These are phyloP conservation scores for Microdochium trichocladiopsis DNA, from an alignment of 2,329 filamentous ascomycete genomes.

Conservation along the genomic window DNA sequence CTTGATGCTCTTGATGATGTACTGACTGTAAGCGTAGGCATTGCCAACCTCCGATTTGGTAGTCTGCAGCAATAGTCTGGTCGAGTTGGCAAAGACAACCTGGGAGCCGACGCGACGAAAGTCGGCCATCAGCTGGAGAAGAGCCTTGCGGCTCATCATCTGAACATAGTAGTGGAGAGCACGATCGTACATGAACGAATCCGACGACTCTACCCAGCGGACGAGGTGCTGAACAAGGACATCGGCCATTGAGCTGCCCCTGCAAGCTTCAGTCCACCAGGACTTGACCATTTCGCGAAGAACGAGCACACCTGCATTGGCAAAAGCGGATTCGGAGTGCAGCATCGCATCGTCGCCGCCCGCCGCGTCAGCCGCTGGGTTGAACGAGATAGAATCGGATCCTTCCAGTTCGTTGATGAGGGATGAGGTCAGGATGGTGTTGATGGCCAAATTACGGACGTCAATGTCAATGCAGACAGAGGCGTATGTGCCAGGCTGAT, in stretches of 20 bases:
- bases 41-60: constrained; percentile 96
- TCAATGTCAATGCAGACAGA: constrained; percentile 96
- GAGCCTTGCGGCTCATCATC: constrained; percentile 96
- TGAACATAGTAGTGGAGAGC: constrained; percentile 96
- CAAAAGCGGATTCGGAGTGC: constrained; percentile 83
- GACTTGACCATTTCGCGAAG: constrained; percentile 96
- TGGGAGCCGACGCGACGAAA: constrained; percentile 93
- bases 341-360: constrained; percentile 61
- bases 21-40: constrained; percentile 93
- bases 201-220: constrained; percentile 91
- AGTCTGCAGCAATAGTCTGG: constrained; percentile 85
- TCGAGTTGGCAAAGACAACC: constrained; percentile 89
- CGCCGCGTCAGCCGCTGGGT: constrained; percentile 61
- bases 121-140: constrained; percentile 94
- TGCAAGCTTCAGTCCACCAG: constrained; percentile 95
- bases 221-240: constrained; percentile 96
- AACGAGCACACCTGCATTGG: constrained; percentile 83
- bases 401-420: constrained; percentile 96
- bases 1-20: constrained; percentile 96
- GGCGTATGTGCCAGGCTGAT: constrained; percentile 87
- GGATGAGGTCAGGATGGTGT: constrained; percentile 93
- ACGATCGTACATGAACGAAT: constrained; percentile 91
- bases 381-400: constrained; percentile 78
- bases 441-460: constrained; percentile 90
- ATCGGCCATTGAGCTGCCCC: constrained; percentile 89